Evolutionary conservation across 2,329 filamentous ascomycete genomes (phyloP).

Genomic region (Fusarium tjaetaba): DNA sequence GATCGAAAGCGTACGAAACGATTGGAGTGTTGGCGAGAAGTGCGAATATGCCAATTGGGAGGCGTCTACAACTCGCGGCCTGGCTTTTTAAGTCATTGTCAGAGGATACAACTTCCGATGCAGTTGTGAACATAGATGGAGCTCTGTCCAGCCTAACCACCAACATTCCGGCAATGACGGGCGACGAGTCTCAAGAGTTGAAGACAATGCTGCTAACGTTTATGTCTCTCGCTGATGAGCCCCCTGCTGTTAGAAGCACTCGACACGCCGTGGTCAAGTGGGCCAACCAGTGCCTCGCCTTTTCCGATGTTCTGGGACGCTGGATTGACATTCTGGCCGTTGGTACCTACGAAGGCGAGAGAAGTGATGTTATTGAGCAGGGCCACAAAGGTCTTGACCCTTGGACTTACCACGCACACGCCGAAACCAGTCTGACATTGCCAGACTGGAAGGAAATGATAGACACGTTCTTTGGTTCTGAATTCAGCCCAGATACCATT

Average conservation of each 20-base stretch:
- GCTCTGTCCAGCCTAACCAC: conserved; percentile 78
- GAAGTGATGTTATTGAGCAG: conserved; percentile 88
- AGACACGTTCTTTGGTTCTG: conserved; percentile 57
- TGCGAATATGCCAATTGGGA: conserved; percentile 64
- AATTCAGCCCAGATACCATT: conserved; percentile 48
- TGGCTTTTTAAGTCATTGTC: conserved; percentile 89
- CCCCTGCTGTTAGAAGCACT: conserved; percentile 73
- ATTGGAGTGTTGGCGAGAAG: conserved; percentile 82
- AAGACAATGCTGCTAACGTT: conserved; percentile 72
- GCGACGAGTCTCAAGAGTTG: conserved; percentile 48
- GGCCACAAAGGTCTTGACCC: conserved; percentile 86
- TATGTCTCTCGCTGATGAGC: conserved; percentile 64
- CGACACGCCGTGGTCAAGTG: conserved; percentile 87
- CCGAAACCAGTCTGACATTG: conserved; percentile 52
- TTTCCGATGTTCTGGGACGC: conserved; percentile 78
- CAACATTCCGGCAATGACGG: conserved; percentile 52
- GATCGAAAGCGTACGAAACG: conserved; percentile 87
- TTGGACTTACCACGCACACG: conserved; percentile 61
- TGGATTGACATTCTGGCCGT: conserved; percentile 91
- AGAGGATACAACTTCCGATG: conserved; percentile 78
- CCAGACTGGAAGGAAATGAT: conserved; percentile 65
- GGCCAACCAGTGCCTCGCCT: conserved; percentile 87
- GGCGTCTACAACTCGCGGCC: conserved; percentile 64
- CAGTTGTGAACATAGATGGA: conserved; percentile 89
- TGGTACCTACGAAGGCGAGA: conserved; percentile 71